Evolutionary conservation across 2,329 filamentous ascomycete genomes (phyloP), one percentile per base, ranked within the genome.

Genomic region (Claviceps africana): DNA sequence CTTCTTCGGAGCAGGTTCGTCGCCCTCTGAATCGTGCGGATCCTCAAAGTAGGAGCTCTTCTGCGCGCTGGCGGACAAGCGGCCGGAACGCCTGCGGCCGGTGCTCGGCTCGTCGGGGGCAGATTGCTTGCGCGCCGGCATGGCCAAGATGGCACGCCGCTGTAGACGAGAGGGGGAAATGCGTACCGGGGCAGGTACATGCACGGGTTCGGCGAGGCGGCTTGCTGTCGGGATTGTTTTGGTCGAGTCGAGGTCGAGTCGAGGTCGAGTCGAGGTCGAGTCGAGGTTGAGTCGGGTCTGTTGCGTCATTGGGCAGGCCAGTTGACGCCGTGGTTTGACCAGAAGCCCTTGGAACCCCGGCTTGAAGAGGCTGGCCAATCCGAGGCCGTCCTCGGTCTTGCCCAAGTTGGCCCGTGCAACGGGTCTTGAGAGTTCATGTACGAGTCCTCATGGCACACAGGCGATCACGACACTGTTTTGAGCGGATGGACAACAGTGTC

Each of bases 31-130:
- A 2, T 7, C 47, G 28, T 48, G 52, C 0, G 46, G 15, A 43
- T 48, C 53, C 30, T 77, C 75, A 59, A 78, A 78, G 60, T 79
- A 79, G 19, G 63, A 65, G 64, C 75, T 79, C 65, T 70, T 78
- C 56, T 70, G 65, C 21, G 68, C 65, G 28, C 69, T 70, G 60
- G 65, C 70, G 19, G 69, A 69, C 39, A 73, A 60, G 45, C 76
- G 75, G 22, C 66, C 60, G 6, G 77, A 79, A 49, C 72, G 69
- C n/a, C 73, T 70, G 19, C 72, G 71, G 15, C 11, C 25, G 3
- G 39, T 46, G 44, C 25, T 42, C n/a, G 31, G 31, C 28, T 48
- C 25, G 22, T 48, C 39, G 30, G 51, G 25, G 10, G 22, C 33
- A 6, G 37, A 22, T 50, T 40, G 45, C 45, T 51, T 51, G 28